Percentiles rank a stretch among this genome's conserved stretches.
Evolutionary conservation across 2,329 filamentous ascomycete species (phyloP).

Genomic region (Ceratocystis ficicola): DNA sequence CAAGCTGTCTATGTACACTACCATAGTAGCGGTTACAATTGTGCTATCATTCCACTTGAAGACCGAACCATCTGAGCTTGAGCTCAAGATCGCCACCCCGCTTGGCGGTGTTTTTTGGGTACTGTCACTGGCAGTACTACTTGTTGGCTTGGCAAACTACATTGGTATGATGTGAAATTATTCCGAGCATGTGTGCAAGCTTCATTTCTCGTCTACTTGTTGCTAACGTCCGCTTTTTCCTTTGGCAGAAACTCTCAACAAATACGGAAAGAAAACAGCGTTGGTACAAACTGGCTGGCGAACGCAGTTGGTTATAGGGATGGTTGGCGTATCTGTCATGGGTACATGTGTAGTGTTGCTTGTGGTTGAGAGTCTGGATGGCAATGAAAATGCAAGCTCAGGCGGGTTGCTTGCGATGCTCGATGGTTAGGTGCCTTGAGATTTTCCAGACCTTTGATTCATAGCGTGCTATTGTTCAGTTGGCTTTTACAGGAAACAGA

Average conservation of each 20-base stretch:
- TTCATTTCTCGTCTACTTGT: not conserved
- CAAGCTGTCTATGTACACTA: constrained; percentile 78
- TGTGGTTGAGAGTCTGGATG: constrained; percentile 34
- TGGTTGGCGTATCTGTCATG: constrained; percentile 51
- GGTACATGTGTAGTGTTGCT: constrained; percentile 54
- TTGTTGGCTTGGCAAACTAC: constrained; percentile 74
- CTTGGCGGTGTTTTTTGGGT: constrained; percentile 83
- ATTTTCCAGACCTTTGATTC: not conserved
- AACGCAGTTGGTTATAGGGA: constrained; percentile 60
- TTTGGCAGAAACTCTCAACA: constrained; percentile 51
- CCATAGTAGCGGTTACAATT: constrained; percentile 79
- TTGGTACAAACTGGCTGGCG: constrained; percentile 90
- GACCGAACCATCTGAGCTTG: constrained; percentile 52
- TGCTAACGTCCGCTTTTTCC: constrained; percentile 2
- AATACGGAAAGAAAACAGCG: constrained; percentile 65
- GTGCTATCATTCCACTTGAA: constrained; percentile 88
- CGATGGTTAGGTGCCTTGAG: constrained; percentile 3
- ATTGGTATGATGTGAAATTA: constrained; percentile 45
- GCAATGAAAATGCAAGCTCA: constrained; percentile 7
- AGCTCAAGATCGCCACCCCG: constrained; percentile 66
- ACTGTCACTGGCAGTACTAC: constrained; percentile 63
- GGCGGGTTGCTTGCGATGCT: constrained; percentile 16
- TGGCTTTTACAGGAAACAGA: not conserved
- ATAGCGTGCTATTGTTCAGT: not conserved
- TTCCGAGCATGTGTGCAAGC: not conserved